These are phyloP conservation scores for Neofusicoccum umdonicola DNA, from an alignment of 2,329 filamentous ascomycete genomes.

Conservation along the genomic window DNA sequence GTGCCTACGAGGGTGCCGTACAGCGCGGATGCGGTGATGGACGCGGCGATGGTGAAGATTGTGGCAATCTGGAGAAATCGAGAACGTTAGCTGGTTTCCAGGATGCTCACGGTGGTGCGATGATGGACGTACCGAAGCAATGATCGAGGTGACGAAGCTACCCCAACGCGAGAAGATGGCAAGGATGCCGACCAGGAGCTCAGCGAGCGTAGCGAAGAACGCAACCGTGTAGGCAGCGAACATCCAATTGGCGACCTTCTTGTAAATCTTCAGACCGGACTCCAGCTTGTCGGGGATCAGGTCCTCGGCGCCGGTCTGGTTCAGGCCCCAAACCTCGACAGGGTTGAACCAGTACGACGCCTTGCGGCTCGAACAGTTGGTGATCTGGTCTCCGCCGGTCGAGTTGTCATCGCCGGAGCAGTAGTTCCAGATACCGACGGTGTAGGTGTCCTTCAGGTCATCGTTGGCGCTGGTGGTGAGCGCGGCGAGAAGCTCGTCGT, in stretches of 20 bases:
- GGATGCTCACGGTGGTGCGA: not conserved
- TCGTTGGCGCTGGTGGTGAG: constrained; percentile 37
- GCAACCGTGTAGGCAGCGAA: constrained; percentile 77
- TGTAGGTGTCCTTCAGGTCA: constrained; percentile 71
- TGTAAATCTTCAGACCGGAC: constrained; percentile 69
- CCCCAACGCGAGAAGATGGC: constrained; percentile 80
- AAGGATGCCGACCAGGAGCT: constrained; percentile 76
- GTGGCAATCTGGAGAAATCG: constrained; percentile 43
- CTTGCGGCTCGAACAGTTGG: constrained; percentile 66
- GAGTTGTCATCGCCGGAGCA: constrained; percentile 63
- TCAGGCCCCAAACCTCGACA: constrained; percentile 64
- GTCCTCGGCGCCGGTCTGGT: constrained; percentile 50
- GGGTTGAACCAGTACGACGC: constrained; percentile 75
- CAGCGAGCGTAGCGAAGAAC: constrained; percentile 65
- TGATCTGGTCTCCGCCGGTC: constrained; percentile 45
- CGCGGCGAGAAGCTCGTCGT: constrained; percentile 40
- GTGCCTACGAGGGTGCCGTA: constrained; percentile 67
- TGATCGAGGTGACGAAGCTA: constrained; percentile 76
- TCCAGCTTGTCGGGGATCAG: constrained; percentile 62
- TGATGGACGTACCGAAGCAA: constrained; percentile 62
- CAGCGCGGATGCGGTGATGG: constrained; percentile 71
- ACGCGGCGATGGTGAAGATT: constrained; percentile 62
- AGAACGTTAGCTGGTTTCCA: not conserved
- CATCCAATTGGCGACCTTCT: constrained; percentile 75
- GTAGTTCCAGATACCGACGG: constrained; percentile 83